A percentile compares a stretch with the other conserved stretches of the same genome.
phyloP scores from a whole-genome alignment of 2,329 filamentous ascomycete species.

The Pseudopyricularia cyperi region DNA sequence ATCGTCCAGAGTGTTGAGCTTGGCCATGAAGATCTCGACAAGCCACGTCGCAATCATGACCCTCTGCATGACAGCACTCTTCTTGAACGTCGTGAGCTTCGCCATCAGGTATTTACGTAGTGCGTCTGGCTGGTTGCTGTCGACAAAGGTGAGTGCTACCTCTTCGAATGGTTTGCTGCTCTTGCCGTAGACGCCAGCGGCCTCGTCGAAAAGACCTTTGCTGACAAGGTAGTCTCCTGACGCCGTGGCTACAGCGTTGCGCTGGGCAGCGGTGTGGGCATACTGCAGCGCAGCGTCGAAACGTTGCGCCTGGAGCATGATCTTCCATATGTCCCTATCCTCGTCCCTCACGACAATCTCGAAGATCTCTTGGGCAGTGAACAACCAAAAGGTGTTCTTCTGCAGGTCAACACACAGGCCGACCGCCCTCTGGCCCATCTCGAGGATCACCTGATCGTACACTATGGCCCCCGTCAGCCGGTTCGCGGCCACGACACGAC shows the following conservation, averaged over 20 bases:
- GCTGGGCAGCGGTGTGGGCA: conserved; percentile 67
- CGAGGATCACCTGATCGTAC: conserved; percentile 77
- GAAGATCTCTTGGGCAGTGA: conserved; percentile 81
- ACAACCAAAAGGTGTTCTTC: conserved; percentile 96
- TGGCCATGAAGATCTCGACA: conserved; percentile 92
- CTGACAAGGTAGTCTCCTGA: conserved; percentile 79
- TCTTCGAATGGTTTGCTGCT: conserved; percentile 97
- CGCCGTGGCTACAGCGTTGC: conserved; percentile 80
- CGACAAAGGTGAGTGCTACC: conserved; percentile 81
- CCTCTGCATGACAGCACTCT: conserved; percentile 77
- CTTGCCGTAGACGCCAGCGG: conserved; percentile 80
- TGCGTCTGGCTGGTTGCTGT: conserved; percentile 80
- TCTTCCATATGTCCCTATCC: conserved; percentile 85
- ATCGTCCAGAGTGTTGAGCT: conserved; percentile 88
- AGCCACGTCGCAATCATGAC: conserved; percentile 95
- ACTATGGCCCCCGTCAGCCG: conserved; percentile 74
- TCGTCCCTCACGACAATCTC: conserved; percentile 88
- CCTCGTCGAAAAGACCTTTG: conserved; percentile 73
- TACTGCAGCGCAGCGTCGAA: conserved; percentile 83
- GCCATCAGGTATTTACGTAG: conserved; percentile 79
- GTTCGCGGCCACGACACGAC: conserved; percentile 73
- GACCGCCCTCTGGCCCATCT: conserved; percentile 65
- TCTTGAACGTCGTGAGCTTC: conserved; percentile 72
- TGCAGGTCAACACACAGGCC: conserved; percentile 80
- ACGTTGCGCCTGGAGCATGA: conserved; percentile 74